Evolutionary conservation across 1,284 basidiomycete genomes (phyloP), one percentile per base, ranked within the genome.

Genomic region (Coniferiporia weirii): DNA sequence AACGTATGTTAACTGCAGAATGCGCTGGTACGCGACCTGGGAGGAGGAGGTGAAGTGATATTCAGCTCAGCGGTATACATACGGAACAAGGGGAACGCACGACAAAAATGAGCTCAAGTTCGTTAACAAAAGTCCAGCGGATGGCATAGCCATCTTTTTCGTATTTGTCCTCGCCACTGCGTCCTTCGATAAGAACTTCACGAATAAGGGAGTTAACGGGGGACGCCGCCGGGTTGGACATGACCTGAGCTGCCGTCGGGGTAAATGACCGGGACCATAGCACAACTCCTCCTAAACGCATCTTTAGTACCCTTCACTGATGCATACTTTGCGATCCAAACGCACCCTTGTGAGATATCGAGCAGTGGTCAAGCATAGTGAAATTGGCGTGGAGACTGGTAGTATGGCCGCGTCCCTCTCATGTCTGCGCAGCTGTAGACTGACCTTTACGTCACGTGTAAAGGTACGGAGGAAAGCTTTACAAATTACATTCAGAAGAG

Each of bases 1-100:
- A 59, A 98, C 89, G 70, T 99, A 99, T 8, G 93, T 88, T 22
- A 99, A 80, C 64, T 97, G 95, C 13, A 99, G 80, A 62, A 99
- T 95, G 49, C 96, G 91, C 69, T 98, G 96, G 75, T 98, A 98
- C 53, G 95, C 93, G 56, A 96, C 93, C 92, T 95, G 66, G 13
- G 57, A 52, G 10, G 54, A 6, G 36, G n/a, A 27, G 38, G 49
- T 46, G 59, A 13, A 44, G 43, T 60, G 43, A 45, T 34, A 7
- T 17, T 36, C 36, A 20, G 27, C 43, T 61, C 22, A 48, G 54
- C 54, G 61, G 57, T 58, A 47, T 22, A 51, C 27, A n/a, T 27
- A 40, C 32, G 8, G 38, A 38, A 10, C 15, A 15, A 40, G 38
- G 46, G 48, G 51, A 22, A 78, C 89, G 65, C 66, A 94, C 93